A percentile compares a stretch with the other conserved stretches of the same genome.
phyloP scores from a whole-genome alignment of 495 filamentous ascomycete genomes.

The Trichoderma erinaceum region DNA sequence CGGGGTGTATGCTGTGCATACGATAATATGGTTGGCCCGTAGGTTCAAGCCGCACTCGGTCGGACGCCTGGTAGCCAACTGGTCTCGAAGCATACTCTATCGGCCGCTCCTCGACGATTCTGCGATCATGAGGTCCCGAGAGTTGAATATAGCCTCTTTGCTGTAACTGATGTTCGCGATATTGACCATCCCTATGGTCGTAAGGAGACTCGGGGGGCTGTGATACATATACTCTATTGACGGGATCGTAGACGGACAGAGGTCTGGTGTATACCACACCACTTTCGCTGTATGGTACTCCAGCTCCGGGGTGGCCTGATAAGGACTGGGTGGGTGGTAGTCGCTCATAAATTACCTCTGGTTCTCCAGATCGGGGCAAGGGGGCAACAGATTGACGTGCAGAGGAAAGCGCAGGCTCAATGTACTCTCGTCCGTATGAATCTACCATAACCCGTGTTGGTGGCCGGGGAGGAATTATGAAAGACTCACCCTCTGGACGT shows the following conservation, averaged over 20 bases:
- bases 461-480: conserved; percentile 53
- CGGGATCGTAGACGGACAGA: conserved; percentile 32
- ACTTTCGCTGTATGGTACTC: conserved; percentile 39
- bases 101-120: conserved; percentile 33
- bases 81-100: conserved; percentile 52
- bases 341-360: conserved; percentile 43
- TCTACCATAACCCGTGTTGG: conserved; percentile 60
- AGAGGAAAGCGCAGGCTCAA: conserved; percentile 50
- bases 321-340: conserved; percentile 42
- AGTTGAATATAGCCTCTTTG: conserved; percentile 39
- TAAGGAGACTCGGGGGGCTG: conserved; percentile 43
- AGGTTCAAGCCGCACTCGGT: conserved; percentile 31
- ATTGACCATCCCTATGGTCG: conserved; percentile 44
- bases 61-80: conserved; percentile 50
- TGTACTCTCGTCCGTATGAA: conserved; percentile 63
- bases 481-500: conserved; percentile 40
- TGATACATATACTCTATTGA: conserved; percentile 41
- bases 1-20: conserved; percentile 47
- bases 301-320: conserved; percentile 44
- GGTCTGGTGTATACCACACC: conserved; percentile 40
- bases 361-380: conserved; percentile 33
- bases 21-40: conserved; percentile 34
- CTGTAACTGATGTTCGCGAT: conserved; percentile 43
- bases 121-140: conserved; percentile 31
- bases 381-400: conserved; percentile 41